A percentile compares a stretch with the other conserved stretches of the same genome.
phyloP scores from a whole-genome alignment of 2,329 filamentous ascomycete genomes.

The Camillea tinctor region DNA sequence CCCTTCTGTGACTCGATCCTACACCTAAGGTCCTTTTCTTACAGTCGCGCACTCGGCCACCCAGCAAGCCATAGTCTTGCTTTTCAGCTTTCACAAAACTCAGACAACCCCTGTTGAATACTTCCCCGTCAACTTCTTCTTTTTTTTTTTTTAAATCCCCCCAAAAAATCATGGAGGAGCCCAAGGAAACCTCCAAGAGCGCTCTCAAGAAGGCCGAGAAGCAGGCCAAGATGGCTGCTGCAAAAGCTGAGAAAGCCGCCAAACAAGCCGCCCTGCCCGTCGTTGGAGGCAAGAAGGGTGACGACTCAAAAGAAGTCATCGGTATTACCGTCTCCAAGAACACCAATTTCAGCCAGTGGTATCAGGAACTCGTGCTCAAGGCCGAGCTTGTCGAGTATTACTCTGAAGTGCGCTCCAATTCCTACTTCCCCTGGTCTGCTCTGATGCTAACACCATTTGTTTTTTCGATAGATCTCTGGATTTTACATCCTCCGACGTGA shows the following conservation, averaged over 20 bases:
- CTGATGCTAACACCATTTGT: slow-evolving; percentile 17
- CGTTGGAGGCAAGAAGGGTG: slow-evolving; percentile 55
- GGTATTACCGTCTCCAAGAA: slow-evolving; percentile 84
- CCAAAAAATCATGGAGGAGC: slow-evolving; percentile 16
- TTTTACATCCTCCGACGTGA: slow-evolving; percentile 86
- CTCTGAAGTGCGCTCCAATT: slow-evolving; percentile 34
- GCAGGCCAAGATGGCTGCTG: slow-evolving; percentile 58
- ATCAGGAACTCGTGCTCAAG: slow-evolving; percentile 96
- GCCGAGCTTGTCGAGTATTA: slow-evolving; percentile 98
- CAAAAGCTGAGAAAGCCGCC: slow-evolving; percentile 61
- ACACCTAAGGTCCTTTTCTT: slow-evolving; percentile 1
- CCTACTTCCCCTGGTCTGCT: neutral
- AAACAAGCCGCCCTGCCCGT: slow-evolving; percentile 54
- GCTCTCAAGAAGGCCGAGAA: slow-evolving; percentile 66
- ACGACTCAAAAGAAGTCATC: slow-evolving; percentile 62
- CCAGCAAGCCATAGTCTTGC: neutral
- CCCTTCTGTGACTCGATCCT: neutral
- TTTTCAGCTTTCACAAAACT: neutral
- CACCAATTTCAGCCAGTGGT: slow-evolving; percentile 90
- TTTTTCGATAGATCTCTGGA: slow-evolving; percentile 70
- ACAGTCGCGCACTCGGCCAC: neutral
- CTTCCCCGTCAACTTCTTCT: too few relatives aligned
- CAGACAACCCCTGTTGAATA: neutral
- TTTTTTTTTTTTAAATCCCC: too few relatives aligned
- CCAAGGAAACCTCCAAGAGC: slow-evolving; percentile 55